A percentile compares a stretch with the other conserved stretches of the same genome.
These are phyloP conservation scores for Neurospora sp. DNA, from an alignment of 2,329 filamentous ascomycete species.

Conservation along the genomic window DNA sequence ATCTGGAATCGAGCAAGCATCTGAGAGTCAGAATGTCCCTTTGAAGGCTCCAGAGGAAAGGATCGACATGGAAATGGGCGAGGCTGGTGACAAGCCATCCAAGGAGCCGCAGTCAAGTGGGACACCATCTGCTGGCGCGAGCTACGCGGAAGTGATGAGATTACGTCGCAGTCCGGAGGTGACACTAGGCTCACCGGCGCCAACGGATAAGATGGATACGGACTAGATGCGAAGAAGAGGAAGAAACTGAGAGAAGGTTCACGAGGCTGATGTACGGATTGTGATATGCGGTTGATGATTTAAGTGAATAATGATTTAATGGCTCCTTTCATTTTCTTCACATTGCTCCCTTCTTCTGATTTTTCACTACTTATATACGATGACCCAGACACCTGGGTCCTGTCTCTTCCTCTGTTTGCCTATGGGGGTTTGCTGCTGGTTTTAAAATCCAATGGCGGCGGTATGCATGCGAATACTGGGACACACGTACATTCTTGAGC, in stretches of 20 bases:
- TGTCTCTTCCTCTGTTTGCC: neutral
- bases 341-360: neutral
- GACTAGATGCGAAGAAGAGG: conserved; percentile 5
- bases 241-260: neutral
- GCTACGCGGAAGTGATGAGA: conserved; percentile 7
- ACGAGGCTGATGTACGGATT: neutral
- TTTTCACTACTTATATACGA: neutral
- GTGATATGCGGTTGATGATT: neutral
- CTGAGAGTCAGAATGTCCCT: conserved; percentile 9
- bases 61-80: conserved; percentile 8
- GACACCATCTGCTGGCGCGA: conserved; percentile 1
- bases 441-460: neutral
- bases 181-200: conserved; percentile 16
- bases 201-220: conserved; percentile 17
- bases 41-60: conserved; percentile 3
- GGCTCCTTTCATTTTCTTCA: conserved; percentile 1
- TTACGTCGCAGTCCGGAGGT: conserved; percentile 14
- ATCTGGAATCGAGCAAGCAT: conserved; percentile 1
- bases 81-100: neutral
- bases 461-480: neutral
- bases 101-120: conserved; percentile 1
- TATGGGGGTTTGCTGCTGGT: neutral
- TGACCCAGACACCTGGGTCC: neutral
- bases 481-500: neutral
- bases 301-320: conserved; percentile 3